Percentiles rank a stretch among this genome's conserved stretches.
phyloP scores from a whole-genome alignment of 805 yeast genomes.

The Millerago galiae region DNA sequence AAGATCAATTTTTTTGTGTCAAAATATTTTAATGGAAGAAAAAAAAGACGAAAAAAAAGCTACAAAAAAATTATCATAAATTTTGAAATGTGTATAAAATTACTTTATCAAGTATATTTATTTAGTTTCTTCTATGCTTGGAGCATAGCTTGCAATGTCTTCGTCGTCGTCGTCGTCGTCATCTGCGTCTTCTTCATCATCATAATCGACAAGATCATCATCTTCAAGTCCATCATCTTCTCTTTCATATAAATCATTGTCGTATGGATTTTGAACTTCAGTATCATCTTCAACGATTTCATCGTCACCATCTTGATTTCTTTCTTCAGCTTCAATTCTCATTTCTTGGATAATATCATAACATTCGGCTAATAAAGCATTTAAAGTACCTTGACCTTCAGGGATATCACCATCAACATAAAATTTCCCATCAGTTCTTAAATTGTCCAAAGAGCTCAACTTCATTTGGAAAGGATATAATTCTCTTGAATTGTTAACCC shows the following conservation, averaged over 20 bases:
- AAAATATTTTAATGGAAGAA: neutral
- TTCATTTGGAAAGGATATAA: slow-evolving; percentile 95
- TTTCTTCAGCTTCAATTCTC: slow-evolving; percentile 73
- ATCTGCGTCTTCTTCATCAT: slow-evolving; percentile 16
- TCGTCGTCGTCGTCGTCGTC: slow-evolving; percentile 31
- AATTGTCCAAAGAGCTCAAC: slow-evolving; percentile 80
- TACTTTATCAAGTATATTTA: too few species aligned
- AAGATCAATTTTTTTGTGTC: neutral
- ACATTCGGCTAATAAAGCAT: slow-evolving; percentile 86
- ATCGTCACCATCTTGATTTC: slow-evolving; percentile 21
- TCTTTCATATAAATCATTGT: slow-evolving; percentile 15
- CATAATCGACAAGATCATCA: slow-evolving; percentile 28
- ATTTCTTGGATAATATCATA: slow-evolving; percentile 90
- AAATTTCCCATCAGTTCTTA: slow-evolving; percentile 88
- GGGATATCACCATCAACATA: slow-evolving; percentile 85
- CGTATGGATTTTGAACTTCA: slow-evolving; percentile 10
- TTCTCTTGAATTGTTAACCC: slow-evolving; percentile 80
- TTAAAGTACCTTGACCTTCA: slow-evolving; percentile 96
- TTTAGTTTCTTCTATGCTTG: slow-evolving; percentile 16
- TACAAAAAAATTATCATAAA: neutral
- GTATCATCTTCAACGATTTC: slow-evolving; percentile 20
- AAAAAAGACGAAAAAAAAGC: neutral
- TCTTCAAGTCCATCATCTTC: slow-evolving; percentile 20
- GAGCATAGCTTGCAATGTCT: slow-evolving; percentile 20
- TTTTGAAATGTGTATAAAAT: neutral